Evolutionary conservation across 2,329 filamentous ascomycete species (phyloP).

Genomic region (Nothomitra cinnamomea): DNA sequence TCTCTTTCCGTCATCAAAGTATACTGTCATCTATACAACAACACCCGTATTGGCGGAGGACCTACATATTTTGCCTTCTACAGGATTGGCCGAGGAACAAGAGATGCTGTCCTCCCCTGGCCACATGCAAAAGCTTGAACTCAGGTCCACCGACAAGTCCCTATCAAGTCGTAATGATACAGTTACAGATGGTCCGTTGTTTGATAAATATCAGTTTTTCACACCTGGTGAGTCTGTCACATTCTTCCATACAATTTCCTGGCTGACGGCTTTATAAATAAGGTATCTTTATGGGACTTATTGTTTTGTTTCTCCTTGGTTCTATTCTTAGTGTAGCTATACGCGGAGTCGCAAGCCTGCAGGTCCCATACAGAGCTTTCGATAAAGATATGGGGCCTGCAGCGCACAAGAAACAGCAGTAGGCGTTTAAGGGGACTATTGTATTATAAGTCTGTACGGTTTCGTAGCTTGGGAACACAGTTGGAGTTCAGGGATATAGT

Average conservation of each 20-base stretch:
- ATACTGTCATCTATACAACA: conserved; percentile 62
- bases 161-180: conserved; percentile 18
- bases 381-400: conserved; percentile 90
- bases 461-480: background rate
- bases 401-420: conserved; percentile 67
- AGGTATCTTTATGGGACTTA: conserved; percentile 78
- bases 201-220: conserved; percentile 91
- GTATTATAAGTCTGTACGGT: background rate
- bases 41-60: conserved; percentile 32
- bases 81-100: conserved; percentile 5
- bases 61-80: conserved; percentile 10
- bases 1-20: conserved; percentile 33
- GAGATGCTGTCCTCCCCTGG: conserved; percentile 5
- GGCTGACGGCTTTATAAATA: conserved; percentile 19
- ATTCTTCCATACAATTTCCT: background rate
- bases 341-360: conserved; percentile 56
- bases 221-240: conserved; percentile 49
- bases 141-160: background rate
- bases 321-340: conserved; percentile 66
- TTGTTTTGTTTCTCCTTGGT: conserved; percentile 54
- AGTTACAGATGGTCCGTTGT: conserved; percentile 33
- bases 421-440: conserved; percentile 12
- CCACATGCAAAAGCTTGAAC: background rate
- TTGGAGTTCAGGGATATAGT: background rate
- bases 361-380: conserved; percentile 88